Evolutionary conservation across 768 basidiomycete genomes (phyloP).

Genomic region (Serendipita indica): DNA sequence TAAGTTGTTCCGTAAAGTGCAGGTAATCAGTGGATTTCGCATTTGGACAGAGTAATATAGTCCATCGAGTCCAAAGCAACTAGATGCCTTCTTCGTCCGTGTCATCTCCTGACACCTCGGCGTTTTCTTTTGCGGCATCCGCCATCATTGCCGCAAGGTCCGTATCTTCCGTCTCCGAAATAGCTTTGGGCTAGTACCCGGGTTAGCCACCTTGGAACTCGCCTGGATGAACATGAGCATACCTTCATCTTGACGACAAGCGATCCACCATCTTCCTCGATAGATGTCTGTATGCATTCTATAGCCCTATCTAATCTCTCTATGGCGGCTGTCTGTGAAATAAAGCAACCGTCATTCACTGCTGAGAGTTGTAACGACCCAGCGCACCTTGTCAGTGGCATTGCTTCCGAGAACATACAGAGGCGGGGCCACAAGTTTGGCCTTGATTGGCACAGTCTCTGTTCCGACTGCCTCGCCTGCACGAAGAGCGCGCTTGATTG

Average conservation of each 20-base stretch:
- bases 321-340: slow-evolving; percentile 59
- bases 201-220: background rate
- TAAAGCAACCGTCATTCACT: background rate
- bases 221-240: slow-evolving; percentile 12
- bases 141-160: slow-evolving; percentile 96
- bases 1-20: no score
- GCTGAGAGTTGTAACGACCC: background rate
- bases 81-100: slow-evolving; percentile 49
- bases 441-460: slow-evolving; percentile 89
- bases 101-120: slow-evolving; percentile 90
- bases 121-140: slow-evolving; percentile 84
- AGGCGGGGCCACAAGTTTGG: slow-evolving; percentile 91
- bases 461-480: slow-evolving; percentile 79
- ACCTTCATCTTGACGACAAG: slow-evolving; percentile 96
- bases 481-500: slow-evolving; percentile 81
- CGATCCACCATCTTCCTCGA: slow-evolving; percentile 72
- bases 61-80: no score
- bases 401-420: slow-evolving; percentile 92
- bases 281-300: slow-evolving; percentile 71
- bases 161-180: slow-evolving; percentile 94
- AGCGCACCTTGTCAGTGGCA: slow-evolving; percentile 78
- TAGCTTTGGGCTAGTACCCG: slow-evolving; percentile 78
- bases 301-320: slow-evolving; percentile 90
- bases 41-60: no score
- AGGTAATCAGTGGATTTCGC: no score